These are phyloP conservation scores for Suhomyces yuchorum DNA, from an alignment of 1,139 yeast genomes.

Conservation along the genomic window DNA sequence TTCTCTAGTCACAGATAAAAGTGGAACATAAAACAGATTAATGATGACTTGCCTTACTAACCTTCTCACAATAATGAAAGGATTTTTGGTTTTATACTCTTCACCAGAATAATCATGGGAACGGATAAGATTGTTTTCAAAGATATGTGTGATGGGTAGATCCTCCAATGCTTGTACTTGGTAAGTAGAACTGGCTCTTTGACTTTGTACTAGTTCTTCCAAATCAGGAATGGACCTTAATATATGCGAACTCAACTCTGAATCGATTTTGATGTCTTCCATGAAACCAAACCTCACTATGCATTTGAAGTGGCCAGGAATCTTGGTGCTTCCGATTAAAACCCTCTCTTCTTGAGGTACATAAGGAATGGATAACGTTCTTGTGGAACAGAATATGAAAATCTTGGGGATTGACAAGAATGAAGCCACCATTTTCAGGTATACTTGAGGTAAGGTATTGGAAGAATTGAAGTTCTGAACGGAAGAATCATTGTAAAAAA, in stretches of 20 bases:
- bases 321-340: constrained; percentile 38
- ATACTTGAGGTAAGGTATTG: constrained; percentile 46
- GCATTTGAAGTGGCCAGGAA: constrained; percentile 50
- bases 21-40: constrained; percentile 32
- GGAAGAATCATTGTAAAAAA: constrained; percentile 40
- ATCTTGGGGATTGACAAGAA: constrained; percentile 47
- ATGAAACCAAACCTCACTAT: constrained; percentile 49
- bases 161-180: background rate
- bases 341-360: constrained; percentile 41
- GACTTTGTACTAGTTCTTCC: background rate
- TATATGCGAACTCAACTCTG: constrained; percentile 28
- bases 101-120: constrained; percentile 24
- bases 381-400: constrained; percentile 43
- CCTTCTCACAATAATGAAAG: constrained; percentile 18
- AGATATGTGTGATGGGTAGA: constrained; percentile 36
- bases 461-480: constrained; percentile 36
- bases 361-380: constrained; percentile 45
- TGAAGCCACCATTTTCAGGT: constrained; percentile 34
- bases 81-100: constrained; percentile 23
- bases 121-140: constrained; percentile 38
- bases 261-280: constrained; percentile 39
- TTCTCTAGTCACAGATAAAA: constrained; percentile 30
- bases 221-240: constrained; percentile 28
- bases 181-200: no score
- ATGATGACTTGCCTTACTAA: constrained; percentile 26